phyloP scores from a whole-genome alignment of 176 grass and related monocot genomes.

The Chloris gayana region DNA sequence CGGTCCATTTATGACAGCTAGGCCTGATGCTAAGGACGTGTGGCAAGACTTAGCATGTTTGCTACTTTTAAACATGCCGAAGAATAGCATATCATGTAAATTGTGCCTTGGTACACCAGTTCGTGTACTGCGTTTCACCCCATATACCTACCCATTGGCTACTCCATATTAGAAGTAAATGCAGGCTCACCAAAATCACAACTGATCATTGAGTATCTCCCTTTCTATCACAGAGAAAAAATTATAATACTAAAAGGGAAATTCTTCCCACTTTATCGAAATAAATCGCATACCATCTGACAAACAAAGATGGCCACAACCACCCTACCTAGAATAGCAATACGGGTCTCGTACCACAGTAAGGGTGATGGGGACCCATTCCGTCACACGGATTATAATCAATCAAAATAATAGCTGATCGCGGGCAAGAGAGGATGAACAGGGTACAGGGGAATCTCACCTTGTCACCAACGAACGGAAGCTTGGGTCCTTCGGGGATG shows the following conservation, averaged over 20 bases:
- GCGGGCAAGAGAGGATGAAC: too few species aligned
- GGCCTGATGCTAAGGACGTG: neutral
- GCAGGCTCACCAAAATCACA: neutral
- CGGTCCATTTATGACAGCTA: neutral
- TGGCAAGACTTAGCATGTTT: neutral
- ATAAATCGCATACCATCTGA: slow-evolving; percentile 1
- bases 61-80: neutral
- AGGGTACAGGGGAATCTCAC: slow-evolving; percentile 25
- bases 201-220: neutral
- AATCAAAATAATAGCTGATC: neutral
- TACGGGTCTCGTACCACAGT: neutral
- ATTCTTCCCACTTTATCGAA: neutral
- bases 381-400: neutral
- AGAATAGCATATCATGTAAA: neutral
- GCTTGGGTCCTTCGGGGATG: slow-evolving; percentile 66
- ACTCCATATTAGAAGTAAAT: neutral
- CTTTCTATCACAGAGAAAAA: neutral
- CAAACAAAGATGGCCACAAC: neutral
- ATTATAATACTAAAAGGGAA: neutral
- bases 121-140: neutral
- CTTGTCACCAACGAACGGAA: slow-evolving; percentile 73
- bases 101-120: neutral
- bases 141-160: neutral
- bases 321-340: neutral
- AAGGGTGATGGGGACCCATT: slow-evolving; percentile 25